Evolutionary conservation across 1,139 yeast species (phyloP).

Genomic region (Neolecta irregularis): DNA sequence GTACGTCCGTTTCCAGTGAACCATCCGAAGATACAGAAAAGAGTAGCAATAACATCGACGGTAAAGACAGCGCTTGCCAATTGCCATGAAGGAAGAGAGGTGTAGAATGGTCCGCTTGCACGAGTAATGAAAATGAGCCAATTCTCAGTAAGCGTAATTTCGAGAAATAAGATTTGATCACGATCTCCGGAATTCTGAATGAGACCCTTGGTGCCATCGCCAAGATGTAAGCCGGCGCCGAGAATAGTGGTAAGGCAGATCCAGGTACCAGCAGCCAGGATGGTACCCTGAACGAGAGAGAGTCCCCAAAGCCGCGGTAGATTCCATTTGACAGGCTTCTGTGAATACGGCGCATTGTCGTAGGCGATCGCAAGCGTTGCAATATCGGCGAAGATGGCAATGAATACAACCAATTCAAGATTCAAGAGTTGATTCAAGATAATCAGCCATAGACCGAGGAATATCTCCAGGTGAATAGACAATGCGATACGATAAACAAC

Average conservation of each 20-base stretch:
- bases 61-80: conserved; percentile 51
- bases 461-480: conserved; percentile 56
- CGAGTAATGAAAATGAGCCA: conserved; percentile 67
- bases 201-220: conserved; percentile 36
- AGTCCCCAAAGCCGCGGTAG: conserved; percentile 71
- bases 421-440: conserved; percentile 50
- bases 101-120: conserved; percentile 69
- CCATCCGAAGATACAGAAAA: conserved; percentile 59
- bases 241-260: conserved; percentile 58
- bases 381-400: conserved; percentile 64
- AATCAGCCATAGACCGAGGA: conserved; percentile 62
- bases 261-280: conserved; percentile 60
- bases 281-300: conserved; percentile 50
- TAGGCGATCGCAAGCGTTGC: conserved; percentile 67
- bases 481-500: conserved; percentile 69
- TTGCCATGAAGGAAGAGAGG: conserved; percentile 60
- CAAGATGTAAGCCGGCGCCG: conserved; percentile 23
- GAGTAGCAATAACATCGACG: conserved; percentile 55
- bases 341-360: conserved; percentile 91
- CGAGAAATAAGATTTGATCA: conserved; percentile 56
- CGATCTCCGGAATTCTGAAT: conserved; percentile 57
- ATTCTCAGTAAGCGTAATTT: conserved; percentile 61
- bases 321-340: conserved; percentile 97
- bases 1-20: conserved; percentile 54
- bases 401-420: conserved; percentile 55